A percentile compares a stretch with the other conserved stretches of the same genome.
These are phyloP conservation scores for Metahyphopichia silvanorum DNA, from an alignment of 805 yeast species.

Conservation along the genomic window DNA sequence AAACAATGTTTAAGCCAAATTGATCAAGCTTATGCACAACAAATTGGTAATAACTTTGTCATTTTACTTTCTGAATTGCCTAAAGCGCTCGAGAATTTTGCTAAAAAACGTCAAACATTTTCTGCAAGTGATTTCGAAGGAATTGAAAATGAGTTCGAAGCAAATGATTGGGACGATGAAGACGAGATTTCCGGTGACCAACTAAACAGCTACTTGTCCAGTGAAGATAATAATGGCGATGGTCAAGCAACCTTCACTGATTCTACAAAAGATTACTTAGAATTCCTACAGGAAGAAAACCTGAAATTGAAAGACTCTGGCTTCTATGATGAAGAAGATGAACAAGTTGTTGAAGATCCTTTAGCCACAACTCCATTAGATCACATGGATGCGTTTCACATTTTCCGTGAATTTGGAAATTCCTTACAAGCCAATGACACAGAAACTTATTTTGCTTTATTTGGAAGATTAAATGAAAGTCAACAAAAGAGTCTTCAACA, in stretches of 20 bases:
- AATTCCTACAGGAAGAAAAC: constrained; percentile 22
- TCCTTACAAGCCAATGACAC: constrained; percentile 45
- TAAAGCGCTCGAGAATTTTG: constrained; percentile 62
- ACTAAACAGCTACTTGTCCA: not conserved
- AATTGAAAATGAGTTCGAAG: constrained; percentile 17
- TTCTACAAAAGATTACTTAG: constrained; percentile 20
- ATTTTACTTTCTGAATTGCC: constrained; percentile 62
- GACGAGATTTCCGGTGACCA: constrained; percentile 6
- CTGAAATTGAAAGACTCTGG: constrained; percentile 14
- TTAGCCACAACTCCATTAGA: constrained; percentile 77
- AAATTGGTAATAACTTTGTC: constrained; percentile 51
- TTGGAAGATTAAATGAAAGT: constrained; percentile 21
- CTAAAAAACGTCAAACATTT: constrained; percentile 56
- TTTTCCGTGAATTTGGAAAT: constrained; percentile 55
- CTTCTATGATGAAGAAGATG: constrained; percentile 48
- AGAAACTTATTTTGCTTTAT: constrained; percentile 44
- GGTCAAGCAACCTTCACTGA: constrained; percentile 8
- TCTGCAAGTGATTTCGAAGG: constrained; percentile 28
- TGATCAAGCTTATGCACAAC: constrained; percentile 25
- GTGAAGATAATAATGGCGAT: constrained; percentile 4
- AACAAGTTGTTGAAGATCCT: constrained; percentile 71
- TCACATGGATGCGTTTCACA: constrained; percentile 60
- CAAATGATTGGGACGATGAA: constrained; percentile 6
- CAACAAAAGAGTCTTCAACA: constrained; percentile 4
- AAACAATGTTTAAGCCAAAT: constrained; percentile 11